Base-by-base conservation (phyloP, 805 yeast species). In the Cyberlindnera americana region DNA sequence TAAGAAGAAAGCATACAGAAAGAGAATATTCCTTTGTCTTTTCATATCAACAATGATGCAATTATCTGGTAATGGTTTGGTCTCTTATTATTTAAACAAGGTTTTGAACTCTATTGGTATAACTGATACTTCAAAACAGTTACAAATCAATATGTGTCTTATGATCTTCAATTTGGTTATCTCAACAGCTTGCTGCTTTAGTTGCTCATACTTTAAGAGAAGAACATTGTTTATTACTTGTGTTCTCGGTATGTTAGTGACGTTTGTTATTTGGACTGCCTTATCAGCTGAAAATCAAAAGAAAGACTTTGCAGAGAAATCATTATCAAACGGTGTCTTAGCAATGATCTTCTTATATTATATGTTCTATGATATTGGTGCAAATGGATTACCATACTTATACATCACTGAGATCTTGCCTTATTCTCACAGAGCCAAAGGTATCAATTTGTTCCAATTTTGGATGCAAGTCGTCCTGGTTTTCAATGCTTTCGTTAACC, bases 101-200 rank as follows among this genome's bases (percentile, higher is more conserved):
- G 30, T 28, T 6, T 17, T 28, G 19, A 28, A 28, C 30, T 28
- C 30, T n/a, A 28, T 28, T 17, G 30, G 30, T 28, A 28, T 28
- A 4, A 72, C 73, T 33, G 60, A 55, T 12, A 54, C 62, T n/a
- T 55, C 56, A 30, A 51, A 61, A 37, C 75, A 75, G 54, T 63
- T 73, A 37, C 48, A 65, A 35, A 65, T 75, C 50, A 75, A 74
- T 52, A 75, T 72, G 36, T 65, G 70, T 40, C 62, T 73, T 41
- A 67, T 64, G 67, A 53, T 69, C 38, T 72, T 64, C 54, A 71
- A 72, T 57, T 63, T 65, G 35, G 53, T 53, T 22, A 44, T 55
- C 5, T 28, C 17, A 7, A 6, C 6, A 8, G 30, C 29, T 19
- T 57, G 62, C 6, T 40, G 49, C 14, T 54, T 56, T 10, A 26